These are phyloP conservation scores for Mycena rebaudengoi DNA, from an alignment of 768 basidiomycete genomes.

Conservation along the genomic window DNA sequence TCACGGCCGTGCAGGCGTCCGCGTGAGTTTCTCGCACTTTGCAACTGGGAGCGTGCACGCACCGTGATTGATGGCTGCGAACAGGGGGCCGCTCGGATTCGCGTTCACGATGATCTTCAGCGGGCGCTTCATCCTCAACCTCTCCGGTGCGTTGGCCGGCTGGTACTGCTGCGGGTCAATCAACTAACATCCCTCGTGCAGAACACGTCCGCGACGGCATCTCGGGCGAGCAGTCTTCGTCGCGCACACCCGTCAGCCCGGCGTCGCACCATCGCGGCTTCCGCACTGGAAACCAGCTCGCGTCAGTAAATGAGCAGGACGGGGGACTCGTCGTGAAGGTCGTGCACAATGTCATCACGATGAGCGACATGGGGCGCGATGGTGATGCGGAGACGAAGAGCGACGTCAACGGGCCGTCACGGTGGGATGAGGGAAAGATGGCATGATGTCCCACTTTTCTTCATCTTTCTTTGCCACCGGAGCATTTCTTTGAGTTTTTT, in stretches of 20 bases:
- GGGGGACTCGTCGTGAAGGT: background rate
- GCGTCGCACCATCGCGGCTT: background rate
- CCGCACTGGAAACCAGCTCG: background rate
- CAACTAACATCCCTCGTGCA: background rate
- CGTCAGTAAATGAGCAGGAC: background rate
- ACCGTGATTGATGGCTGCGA: background rate
- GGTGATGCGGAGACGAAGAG: background rate
- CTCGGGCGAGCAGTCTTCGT: background rate
- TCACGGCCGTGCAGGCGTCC: conserved; percentile 5
- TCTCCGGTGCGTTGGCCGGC: too few relatives aligned
- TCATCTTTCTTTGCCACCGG: too few relatives aligned
- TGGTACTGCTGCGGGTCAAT: conserved; percentile 1
- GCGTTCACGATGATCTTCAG: conserved; percentile 21
- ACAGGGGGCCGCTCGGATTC: background rate
- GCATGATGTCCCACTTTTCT: too few relatives aligned
- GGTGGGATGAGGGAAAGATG: too few relatives aligned
- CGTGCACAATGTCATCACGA: background rate
- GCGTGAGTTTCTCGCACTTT: conserved; percentile 2
- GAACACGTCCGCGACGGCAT: background rate
- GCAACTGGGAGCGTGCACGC: background rate
- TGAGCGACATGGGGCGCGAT: background rate
- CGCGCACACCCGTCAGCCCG: background rate
- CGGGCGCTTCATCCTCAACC: too few relatives aligned
- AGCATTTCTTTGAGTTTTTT: too few relatives aligned
- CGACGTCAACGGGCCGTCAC: background rate